Base-by-base conservation (phyloP, 768 basidiomycete genomes). In the Termitomyces sp. region DNA sequence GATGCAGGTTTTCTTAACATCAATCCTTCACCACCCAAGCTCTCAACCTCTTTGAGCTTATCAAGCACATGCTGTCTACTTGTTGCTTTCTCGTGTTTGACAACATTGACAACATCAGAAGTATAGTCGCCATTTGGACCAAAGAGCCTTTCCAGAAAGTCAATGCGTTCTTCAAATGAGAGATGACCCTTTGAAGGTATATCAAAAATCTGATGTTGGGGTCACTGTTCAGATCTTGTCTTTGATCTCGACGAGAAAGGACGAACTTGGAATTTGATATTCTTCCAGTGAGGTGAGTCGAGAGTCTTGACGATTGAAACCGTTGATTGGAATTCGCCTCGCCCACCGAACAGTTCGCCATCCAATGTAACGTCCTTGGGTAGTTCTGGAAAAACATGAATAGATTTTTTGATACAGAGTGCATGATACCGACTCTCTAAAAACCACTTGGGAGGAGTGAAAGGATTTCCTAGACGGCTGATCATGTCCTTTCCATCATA, bases 271-370 rank as follows among this genome's bases (percentile, higher is more conserved):
- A 82, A 84, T 11, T 76, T 77, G 48, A 83, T 80, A 9, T 66
- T 72, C 57, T 78, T 74, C 83, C 83, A 83, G 55, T 80, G 79
- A 22, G 80, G 77, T 3, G 82, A 83, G 60, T 82, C 82, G 56
- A 74, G 63, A 18, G 82, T 82, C 63, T 82, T 83, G 44, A 85
- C 83, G 47, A 85, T 77, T 0, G 82, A 84, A 0, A 85, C 80
- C 0, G 82, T 82, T 9, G 76, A 75, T 60, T 82, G 80, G 64
- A 85, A 85, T 59, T 81, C 68, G 26, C 79, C 74, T n/a, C 82
- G 74, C 16, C 83, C 83, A 22, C 76, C 75, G 59, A 83, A 85
- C 18, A 85, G 76, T 64, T 85, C 83, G 7, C 83, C 83, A 55
- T 85, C 83, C 16, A 85, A 74, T 1, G 81, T 81, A 10, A 80